Conservation (phyloP, 2,329 filamentous ascomycete genomes). For the Claviceps spartinae region DNA sequence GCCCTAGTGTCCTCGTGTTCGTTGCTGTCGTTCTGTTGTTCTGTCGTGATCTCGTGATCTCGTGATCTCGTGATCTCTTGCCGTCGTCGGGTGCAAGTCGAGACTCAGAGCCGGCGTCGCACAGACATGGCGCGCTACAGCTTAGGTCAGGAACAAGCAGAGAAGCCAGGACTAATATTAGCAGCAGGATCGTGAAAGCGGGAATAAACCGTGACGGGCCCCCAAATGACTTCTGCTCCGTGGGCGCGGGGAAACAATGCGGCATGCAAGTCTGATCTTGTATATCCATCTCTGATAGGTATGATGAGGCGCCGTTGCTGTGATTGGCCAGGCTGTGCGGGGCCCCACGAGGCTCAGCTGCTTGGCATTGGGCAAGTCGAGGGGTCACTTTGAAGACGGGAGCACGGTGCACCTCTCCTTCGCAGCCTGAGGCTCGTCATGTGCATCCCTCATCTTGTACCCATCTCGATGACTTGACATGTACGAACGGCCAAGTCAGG, state of each 20-base stretch:
- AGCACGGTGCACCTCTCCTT: too few species aligned
- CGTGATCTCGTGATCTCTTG: conserved; percentile 5
- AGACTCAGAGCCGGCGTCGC: conserved; percentile 2
- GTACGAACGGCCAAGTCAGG: neutral
- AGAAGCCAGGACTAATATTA: neutral
- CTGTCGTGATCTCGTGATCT: neutral
- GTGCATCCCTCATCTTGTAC: neutral
- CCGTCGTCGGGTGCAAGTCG: conserved; percentile 1
- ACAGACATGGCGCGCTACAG: conserved; percentile 5
- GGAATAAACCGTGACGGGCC: neutral
- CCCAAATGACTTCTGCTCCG: too few species aligned
- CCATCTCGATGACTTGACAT: neutral
- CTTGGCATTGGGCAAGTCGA: neutral
- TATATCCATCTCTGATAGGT: too few species aligned
- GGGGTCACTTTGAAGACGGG: too few species aligned
- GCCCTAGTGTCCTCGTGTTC: too few species aligned
- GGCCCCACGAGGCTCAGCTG: neutral
- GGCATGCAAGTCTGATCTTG: too few species aligned
- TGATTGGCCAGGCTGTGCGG: neutral
- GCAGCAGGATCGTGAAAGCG: neutral
- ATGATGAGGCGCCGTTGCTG: neutral
- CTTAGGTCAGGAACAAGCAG: neutral
- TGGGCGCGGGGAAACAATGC: too few species aligned
- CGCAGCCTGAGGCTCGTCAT: neutral
- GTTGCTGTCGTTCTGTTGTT: too few species aligned